These are phyloP conservation scores for Trapa incisa DNA, from an alignment of 345 rosid genomes.

Conservation along the genomic window DNA sequence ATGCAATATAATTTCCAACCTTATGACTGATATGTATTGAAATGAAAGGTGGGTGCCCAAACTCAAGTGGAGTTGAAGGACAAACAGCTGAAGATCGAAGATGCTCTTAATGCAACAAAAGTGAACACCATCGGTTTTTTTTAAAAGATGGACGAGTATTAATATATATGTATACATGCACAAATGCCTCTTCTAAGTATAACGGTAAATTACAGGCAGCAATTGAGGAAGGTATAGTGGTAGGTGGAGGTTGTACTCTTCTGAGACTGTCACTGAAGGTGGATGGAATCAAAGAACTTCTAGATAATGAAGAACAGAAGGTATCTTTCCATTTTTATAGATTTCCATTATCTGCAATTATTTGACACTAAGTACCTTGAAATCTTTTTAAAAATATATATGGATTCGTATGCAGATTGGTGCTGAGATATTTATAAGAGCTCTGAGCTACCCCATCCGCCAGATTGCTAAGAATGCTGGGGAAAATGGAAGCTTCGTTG, in stretches of 20 bases:
- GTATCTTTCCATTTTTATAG: constrained; percentile 14
- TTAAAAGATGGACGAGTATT: background rate
- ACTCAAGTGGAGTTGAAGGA: constrained; percentile 87
- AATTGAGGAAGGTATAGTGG: constrained; percentile 88
- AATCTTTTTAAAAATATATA: background rate
- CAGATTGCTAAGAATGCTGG: constrained; percentile 84
- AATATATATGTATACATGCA: background rate
- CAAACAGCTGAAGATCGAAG: constrained; percentile 75
- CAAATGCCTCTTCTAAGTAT: constrained; percentile 5
- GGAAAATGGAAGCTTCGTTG: constrained; percentile 58
- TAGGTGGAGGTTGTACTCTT: constrained; percentile 86
- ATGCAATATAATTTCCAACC: constrained; percentile 4
- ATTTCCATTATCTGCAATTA: background rate
- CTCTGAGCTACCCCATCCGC: constrained; percentile 64
- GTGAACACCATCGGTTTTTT: constrained; percentile 16
- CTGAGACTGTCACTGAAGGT: constrained; percentile 63
- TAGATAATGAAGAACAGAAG: constrained; percentile 82
- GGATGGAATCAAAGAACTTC: constrained; percentile 42
- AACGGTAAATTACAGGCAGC: constrained; percentile 50
- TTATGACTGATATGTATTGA: constrained; percentile 6
- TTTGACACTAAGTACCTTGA: background rate
- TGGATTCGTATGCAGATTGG: constrained; percentile 42
- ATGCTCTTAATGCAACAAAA: constrained; percentile 94
- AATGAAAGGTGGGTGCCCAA: constrained; percentile 76
- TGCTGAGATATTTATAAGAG: constrained; percentile 81